Evolutionary conservation across 495 filamentous ascomycete genomes (phyloP), one percentile per base, ranked within the genome.

Genomic region (Penicillium arizonense): DNA sequence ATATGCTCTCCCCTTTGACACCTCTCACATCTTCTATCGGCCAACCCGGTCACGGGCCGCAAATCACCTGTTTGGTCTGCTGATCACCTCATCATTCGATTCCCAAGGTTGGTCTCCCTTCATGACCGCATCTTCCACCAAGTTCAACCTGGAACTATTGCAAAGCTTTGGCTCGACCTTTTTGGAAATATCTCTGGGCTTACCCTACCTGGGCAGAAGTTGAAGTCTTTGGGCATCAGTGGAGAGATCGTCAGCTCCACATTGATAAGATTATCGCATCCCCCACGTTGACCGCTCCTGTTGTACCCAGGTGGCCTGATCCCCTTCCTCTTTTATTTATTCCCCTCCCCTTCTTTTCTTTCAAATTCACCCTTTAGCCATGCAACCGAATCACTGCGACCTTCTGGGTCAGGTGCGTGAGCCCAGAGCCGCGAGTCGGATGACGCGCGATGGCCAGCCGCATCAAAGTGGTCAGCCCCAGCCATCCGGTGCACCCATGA

Each of bases 341-440:
- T 55, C 13, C 13, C 37, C 35, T 30, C 54, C 55, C 49, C 37
- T 34, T 47, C 28, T 50, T 33, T 45, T 14, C 60, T 44, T 37
- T 52, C 30, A 35, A 47, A 47, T 47, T 30, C 14, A 41, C 23
- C 34, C 44, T 30, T 24, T 40, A 58, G 55, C 59, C 44, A 77
- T 77, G 74, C 73, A 77, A 59, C 72, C 74, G 50, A 74, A 67
- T 54, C 71, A 74, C 66, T 74, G 63, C 65, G 74, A 77, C 66
- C 63, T 68, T 6, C 62, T 71, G 11, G 65, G 74, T 75, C 74
- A 77, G 68, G 70, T 67, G 68, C 71, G 57, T 45, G 71, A 74
- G 52, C 62, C 68, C 55, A 65, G 72, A 63, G 57, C 66, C 49
- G 59, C 65, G 58, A 63, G 65, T 62, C 67, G 65, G 63, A 55